A percentile compares a stretch with the other conserved stretches of the same genome.
These are phyloP conservation scores for Symbiodinium pilosum DNA, from an alignment of 73 alveolate species.

Conservation along the genomic window DNA sequence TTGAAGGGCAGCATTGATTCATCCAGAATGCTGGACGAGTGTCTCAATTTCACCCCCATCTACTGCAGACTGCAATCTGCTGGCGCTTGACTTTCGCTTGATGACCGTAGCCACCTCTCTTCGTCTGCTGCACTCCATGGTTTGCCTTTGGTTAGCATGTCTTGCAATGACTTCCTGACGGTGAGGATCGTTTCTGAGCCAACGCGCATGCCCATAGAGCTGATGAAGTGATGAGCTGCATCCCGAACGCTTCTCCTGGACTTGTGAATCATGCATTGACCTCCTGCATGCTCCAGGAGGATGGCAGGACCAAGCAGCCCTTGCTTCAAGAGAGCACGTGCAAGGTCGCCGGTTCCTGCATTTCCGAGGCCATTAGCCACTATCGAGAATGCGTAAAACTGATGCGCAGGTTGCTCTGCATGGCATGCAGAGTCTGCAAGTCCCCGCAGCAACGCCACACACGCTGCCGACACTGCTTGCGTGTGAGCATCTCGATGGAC, in stretches of 20 bases:
- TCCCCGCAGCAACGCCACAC: not conserved
- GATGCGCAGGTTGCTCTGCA: not conserved
- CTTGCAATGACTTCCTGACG: slow-evolving; percentile 1
- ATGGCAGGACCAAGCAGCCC: slow-evolving; percentile 5
- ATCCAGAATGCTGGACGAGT: too few species aligned
- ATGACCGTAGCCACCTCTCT: not conserved
- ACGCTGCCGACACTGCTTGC: not conserved
- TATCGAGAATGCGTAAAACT: not conserved
- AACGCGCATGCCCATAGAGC: not conserved
- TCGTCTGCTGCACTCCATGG: not conserved
- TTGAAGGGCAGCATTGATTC: too few species aligned
- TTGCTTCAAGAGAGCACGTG: not conserved
- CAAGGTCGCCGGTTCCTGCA: not conserved
- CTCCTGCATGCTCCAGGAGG: slow-evolving; percentile 2
- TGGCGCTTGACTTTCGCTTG: not conserved
- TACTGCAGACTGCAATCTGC: slow-evolving; percentile 11
- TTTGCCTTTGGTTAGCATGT: not conserved
- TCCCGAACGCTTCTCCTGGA: not conserved
- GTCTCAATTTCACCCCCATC: too few species aligned
- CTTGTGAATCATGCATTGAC: not conserved
- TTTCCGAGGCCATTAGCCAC: not conserved
- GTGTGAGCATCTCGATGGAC: not conserved
- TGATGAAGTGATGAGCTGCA: not conserved
- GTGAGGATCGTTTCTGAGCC: slow-evolving; percentile 3
- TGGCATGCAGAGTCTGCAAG: slow-evolving; percentile 1